Evolutionary conservation across 2,329 filamentous ascomycete species (phyloP), one percentile per base, ranked within the genome.

Genomic region (Allantophomopsis cytisporea): DNA sequence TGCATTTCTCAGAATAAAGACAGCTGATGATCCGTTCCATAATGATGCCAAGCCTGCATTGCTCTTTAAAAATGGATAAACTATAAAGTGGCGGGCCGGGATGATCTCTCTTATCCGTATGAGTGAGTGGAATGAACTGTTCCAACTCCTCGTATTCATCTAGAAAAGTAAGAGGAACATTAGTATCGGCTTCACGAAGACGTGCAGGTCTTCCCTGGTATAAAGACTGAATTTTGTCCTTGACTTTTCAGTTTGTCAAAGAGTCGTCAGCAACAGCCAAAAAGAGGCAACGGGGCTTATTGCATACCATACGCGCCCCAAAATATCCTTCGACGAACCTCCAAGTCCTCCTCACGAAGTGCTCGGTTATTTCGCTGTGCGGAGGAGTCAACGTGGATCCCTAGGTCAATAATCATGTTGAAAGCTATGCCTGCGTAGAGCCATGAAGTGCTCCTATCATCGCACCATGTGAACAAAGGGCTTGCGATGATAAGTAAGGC

Each of bases 371-470:
- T n/a, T n/a, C n/a, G n/a, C n/a, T n/a, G n/a, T n/a, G n/a, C n/a
- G n/a, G n/a, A n/a, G n/a, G n/a, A n/a, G n/a, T n/a, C n/a, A n/a
- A n/a, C n/a, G 44, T 72, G 68, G 45, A 75, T 64, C 0, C 69
- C 65, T 5, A 76, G 50, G 46, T 76, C 72, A 37, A 67, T 63
- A 18, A 75, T 56, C 55, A 76, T 66, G 8, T 69, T 61, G 41
- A 74, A 71, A 0, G 72, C 71, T 44, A 70, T 62, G 1, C 71
- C 72, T 38, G 67, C 63, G 42, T 76, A 76, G 4, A 75, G 47
- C 73, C 73, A 78, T 2, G 71, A 66, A 6, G 62, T 61, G 41
- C 66, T 71, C 21, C 63, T 55, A 45, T 72, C 63, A 37, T 66
- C 64, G n/a, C 64, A 60, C 2, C 65, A 52, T 0, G 68, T 60